phyloP scores from a whole-genome alignment of 495 filamentous ascomycete species.

The Penicillium desertorum region DNA sequence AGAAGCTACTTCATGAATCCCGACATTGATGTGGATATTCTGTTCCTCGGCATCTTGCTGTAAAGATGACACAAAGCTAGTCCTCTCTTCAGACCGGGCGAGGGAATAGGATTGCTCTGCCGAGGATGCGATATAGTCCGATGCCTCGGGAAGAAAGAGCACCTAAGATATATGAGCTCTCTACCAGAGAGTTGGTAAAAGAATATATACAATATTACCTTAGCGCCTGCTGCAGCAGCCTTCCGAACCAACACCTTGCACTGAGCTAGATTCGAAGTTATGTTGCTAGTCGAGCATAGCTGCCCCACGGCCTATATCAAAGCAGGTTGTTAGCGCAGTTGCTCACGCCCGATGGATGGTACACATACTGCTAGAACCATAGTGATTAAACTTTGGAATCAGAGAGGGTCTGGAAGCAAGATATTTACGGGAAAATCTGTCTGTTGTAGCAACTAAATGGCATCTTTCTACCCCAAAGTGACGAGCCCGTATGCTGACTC shows the following conservation, averaged over 20 bases:
- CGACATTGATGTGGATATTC: constrained; percentile 75
- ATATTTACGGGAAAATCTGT: not conserved
- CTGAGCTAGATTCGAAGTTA: constrained; percentile 74
- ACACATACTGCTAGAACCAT: constrained; percentile 44
- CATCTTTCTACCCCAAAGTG: constrained; percentile 4
- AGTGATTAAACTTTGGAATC: not conserved
- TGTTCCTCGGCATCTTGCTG: constrained; percentile 60
- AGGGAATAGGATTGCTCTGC: constrained; percentile 66
- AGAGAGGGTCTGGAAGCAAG: not conserved
- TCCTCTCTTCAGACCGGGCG: constrained; percentile 54
- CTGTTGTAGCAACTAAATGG: not conserved
- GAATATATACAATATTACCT: constrained; percentile 49
- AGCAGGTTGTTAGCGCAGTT: not conserved
- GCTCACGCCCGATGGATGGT: not conserved
- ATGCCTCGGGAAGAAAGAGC: constrained; percentile 89
- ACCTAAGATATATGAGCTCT: constrained; percentile 48
- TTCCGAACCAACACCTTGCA: constrained; percentile 70
- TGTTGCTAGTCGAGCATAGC: constrained; percentile 77
- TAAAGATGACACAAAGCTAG: constrained; percentile 70
- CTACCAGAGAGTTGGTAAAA: not conserved
- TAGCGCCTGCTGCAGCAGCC: constrained; percentile 71
- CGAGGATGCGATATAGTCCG: constrained; percentile 77
- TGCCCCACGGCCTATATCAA: constrained; percentile 75
- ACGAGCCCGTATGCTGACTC: constrained; percentile 21
- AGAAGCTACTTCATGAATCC: constrained; percentile 76